A percentile compares a stretch with the other conserved stretches of the same genome.
Conservation (phyloP, 805 yeast species). For the Scheffersomyces amazonensis region DNA sequence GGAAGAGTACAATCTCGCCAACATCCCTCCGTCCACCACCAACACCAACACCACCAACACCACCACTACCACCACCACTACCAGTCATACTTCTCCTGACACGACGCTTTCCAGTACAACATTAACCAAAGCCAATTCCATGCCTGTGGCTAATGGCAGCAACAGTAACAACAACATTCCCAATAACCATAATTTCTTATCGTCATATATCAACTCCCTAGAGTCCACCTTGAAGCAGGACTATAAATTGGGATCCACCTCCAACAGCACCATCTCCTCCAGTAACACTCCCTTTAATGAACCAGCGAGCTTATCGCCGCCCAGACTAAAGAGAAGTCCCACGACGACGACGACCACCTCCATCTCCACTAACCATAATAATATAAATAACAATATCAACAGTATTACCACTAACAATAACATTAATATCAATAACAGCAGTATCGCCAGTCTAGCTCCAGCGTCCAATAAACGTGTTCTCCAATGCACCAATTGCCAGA, state of each 20-base stretch:
- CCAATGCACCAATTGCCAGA: constrained; percentile 42
- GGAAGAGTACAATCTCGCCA: constrained; percentile 23
- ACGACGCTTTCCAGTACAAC: constrained; percentile 10
- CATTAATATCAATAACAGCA: background rate
- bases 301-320: background rate
- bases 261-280: background rate
- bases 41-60: constrained; percentile 4
- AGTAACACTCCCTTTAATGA: background rate
- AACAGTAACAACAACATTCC: constrained; percentile 2
- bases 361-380: background rate
- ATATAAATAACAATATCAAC: background rate
- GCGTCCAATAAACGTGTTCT: constrained; percentile 16
- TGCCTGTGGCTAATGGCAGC: too few relatives aligned
- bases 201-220: constrained; percentile 36
- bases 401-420: background rate
- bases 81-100: constrained; percentile 6
- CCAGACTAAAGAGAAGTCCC: background rate
- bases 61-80: background rate
- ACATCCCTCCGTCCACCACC: background rate
- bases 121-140: too few relatives aligned
- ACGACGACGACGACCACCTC: background rate
- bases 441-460: constrained; percentile 1
- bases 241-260: constrained; percentile 8
- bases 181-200: constrained; percentile 23
- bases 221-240: constrained; percentile 34